Evolutionary conservation across 2,329 filamentous ascomycete genomes (phyloP).

Genomic region (Colletotrichum kahawae): DNA sequence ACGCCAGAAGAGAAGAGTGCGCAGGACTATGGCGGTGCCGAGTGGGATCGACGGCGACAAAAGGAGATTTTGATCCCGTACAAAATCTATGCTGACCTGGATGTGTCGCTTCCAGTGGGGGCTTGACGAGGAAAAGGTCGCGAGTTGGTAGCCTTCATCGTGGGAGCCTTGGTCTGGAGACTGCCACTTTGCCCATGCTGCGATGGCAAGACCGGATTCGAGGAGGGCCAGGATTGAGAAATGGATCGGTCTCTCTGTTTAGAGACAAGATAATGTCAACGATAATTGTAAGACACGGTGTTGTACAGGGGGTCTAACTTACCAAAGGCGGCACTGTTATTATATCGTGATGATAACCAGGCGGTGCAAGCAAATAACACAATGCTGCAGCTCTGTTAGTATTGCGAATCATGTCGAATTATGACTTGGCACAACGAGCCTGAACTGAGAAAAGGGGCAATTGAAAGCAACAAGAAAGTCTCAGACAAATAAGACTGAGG

Average conservation of each 20-base stretch:
- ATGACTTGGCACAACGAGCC: background rate
- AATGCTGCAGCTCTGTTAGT: background rate
- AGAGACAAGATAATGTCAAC: background rate
- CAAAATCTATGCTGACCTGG: background rate
- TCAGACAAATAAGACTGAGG: background rate
- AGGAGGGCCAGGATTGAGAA: slow-evolving; percentile 35
- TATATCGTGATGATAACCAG: slow-evolving; percentile 36
- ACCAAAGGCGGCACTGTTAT: slow-evolving; percentile 41
- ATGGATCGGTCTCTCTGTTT: slow-evolving; percentile 38
- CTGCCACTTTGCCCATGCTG: slow-evolving; percentile 11
- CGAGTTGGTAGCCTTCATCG: slow-evolving; percentile 2
- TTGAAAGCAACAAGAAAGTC: background rate
- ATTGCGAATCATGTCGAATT: background rate
- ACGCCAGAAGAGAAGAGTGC: slow-evolving; percentile 35
- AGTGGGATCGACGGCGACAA: slow-evolving; percentile 24
- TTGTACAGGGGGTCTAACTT: slow-evolving; percentile 10
- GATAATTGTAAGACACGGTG: background rate
- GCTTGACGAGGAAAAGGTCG: background rate
- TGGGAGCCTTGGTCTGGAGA: background rate
- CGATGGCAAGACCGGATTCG: slow-evolving; percentile 26
- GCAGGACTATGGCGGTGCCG: slow-evolving; percentile 27
- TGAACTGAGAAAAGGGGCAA: background rate
- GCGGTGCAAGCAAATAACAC: slow-evolving; percentile 4
- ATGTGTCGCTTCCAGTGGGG: background rate
- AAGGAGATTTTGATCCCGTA: slow-evolving; percentile 12